Evolutionary conservation across 179 eudicot genomes (phyloP).

Genomic region (Camellia oleifera): DNA sequence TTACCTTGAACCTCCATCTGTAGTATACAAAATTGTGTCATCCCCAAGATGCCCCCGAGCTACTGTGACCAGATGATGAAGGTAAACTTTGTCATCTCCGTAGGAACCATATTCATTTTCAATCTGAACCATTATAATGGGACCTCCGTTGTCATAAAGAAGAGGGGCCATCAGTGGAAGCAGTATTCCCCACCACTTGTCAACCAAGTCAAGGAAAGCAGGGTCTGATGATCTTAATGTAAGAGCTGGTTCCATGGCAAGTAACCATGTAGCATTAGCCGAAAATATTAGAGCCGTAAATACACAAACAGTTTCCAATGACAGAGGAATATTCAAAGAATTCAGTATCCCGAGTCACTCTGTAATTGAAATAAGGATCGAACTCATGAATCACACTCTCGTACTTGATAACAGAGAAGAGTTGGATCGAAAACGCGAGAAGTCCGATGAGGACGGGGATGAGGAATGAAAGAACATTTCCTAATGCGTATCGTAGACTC

Average conservation of each 20-base stretch:
- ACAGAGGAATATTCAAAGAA: no score
- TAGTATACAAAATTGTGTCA: constrained; percentile 73
- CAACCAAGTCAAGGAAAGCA: constrained; percentile 57
- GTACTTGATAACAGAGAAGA: no score
- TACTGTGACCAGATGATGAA: constrained; percentile 65
- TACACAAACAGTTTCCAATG: no score
- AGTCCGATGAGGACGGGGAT: no score
- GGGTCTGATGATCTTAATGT: constrained; percentile 87
- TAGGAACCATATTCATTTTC: constrained; percentile 97
- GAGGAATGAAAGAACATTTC: no score
- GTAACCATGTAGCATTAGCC: constrained; percentile 69
- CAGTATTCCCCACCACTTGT: constrained; percentile 31
- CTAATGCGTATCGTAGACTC: no score
- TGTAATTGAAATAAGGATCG: no score
- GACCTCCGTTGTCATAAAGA: constrained; percentile 83
- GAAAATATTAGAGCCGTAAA: no score
- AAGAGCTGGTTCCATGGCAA: constrained; percentile 68
- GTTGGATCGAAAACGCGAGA: no score
- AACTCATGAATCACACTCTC: no score
- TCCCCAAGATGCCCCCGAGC: constrained; percentile 79
- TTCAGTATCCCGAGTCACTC: no score
- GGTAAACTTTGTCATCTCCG: constrained; percentile 83
- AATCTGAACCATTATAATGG: constrained; percentile 94
- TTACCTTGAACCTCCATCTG: constrained; percentile 87
- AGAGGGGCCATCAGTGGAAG: constrained; percentile 79